A percentile compares a stretch with the other conserved stretches of the same genome.
phyloP scores from a whole-genome alignment of 1,139 yeast species.

The Zygoascus hellenicus region DNA sequence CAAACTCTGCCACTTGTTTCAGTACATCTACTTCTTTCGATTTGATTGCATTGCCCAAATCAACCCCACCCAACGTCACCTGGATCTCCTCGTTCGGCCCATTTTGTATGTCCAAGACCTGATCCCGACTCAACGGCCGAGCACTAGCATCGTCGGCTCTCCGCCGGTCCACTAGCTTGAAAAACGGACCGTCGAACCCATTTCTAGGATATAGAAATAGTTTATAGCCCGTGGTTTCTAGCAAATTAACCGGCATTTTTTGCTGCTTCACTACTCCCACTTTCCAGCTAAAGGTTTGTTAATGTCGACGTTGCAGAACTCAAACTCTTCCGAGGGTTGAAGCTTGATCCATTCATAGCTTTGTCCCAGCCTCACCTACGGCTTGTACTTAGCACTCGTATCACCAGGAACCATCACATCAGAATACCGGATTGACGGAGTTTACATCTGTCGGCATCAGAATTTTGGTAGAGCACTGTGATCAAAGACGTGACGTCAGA shows the following conservation, averaged over 20 bases:
- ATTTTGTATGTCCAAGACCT: conserved; percentile 2
- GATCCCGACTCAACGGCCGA: conserved; percentile 4
- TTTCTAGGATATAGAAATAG: conserved; percentile 21
- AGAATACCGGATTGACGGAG: too few species aligned
- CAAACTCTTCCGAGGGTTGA: too few species aligned
- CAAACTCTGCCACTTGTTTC: conserved; percentile 22
- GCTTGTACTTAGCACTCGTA: too few species aligned
- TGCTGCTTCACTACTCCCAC: too few species aligned
- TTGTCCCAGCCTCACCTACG: too few species aligned
- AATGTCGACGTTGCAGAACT: too few species aligned
- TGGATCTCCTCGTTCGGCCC: conserved; percentile 8
- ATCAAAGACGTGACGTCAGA: too few species aligned
- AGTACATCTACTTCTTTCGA: conserved; percentile 12
- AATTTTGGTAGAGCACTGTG: background rate
- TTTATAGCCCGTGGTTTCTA: conserved; percentile 23
- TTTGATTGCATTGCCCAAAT: conserved; percentile 24
- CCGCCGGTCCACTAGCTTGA: conserved; percentile 18
- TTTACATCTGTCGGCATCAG: background rate
- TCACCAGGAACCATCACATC: too few species aligned
- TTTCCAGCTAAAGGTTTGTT: too few species aligned
- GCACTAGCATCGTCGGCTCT: conserved; percentile 20
- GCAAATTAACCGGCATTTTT: background rate
- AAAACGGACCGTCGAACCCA: conserved; percentile 22
- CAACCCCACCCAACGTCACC: conserved; percentile 23
- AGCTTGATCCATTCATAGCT: too few species aligned